Evolutionary conservation across 1,284 basidiomycete species (phyloP), one percentile per base, ranked within the genome.

Genomic region (Ustilago bromivora): DNA sequence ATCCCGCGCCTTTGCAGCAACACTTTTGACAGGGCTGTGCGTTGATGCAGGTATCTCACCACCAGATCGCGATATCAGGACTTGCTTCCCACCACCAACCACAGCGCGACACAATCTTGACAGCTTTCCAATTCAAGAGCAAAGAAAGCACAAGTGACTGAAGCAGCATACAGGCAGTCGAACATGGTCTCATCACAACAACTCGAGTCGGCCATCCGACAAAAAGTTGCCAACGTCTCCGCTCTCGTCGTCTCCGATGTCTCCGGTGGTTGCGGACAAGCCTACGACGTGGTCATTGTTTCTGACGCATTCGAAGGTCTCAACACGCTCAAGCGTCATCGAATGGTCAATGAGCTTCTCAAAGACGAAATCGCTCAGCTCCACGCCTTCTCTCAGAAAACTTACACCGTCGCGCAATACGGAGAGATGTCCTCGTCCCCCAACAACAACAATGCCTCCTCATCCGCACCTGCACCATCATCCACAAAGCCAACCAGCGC

Each of bases 311-410:
- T 86, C 49, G 61, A 80, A 35, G 84, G 84, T 0, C 66, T 85
- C n/a, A 67, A 71, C 31, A 85, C 84, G 28, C 77, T 86, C 34
- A 84, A 85, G 57, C 73, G 84, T 12, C 84, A 86, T 61, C 77
- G 84, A 4, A 74, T 85, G 70, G 87, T 88, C 61, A 87, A 88
- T 67, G 87, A 87, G 12, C 78, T 84, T 36, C 82, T 88, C 43
- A 87, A 87, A 66, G 85, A 86, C 36, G 85, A 87, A 68, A 88
- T 88, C 40, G 87, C 86, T 1, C 81, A 87, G 69, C 83, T 88
- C 47, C 87, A 88, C 65, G 87, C 87, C 11, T 88, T 88, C 65
- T 87, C 86, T 0, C 87, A 87, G 67, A 84, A 85, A 61, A 85
- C 84, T 0, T 85, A 84, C 61, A 86, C 84, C 8, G 73, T 78